Base-by-base conservation (phyloP, 2,329 filamentous ascomycete species). In the Kalmusia sp. region DNA sequence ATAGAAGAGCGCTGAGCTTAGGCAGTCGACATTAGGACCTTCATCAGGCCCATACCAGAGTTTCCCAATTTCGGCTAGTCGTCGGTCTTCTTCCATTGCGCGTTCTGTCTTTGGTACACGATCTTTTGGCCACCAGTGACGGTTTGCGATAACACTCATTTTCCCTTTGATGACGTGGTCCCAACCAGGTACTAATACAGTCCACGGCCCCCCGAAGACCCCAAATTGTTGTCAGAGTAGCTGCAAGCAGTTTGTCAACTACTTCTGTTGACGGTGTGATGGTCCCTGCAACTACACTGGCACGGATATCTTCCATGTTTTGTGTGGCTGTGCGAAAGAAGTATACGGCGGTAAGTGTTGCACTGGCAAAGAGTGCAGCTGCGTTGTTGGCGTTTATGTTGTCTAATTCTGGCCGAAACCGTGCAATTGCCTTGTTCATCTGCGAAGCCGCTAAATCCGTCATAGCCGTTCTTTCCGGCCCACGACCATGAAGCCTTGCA, bases 341-440 rank as follows among this genome's bases (percentile, higher is more conserved):
- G 40, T 70, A 74, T 1, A 73, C 67, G 3, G 67, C 68, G 3
- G 68, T 70, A 2, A 74, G 54, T 1, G 70, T 72, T 4, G 63
- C 61, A 54, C 58, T 67, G 2, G 49, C 76, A 30, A 70, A 79
- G 12, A 79, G 64, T 1, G 78, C 77, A 11, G 77, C 75, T 31
- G 74, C 76, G 39, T 78, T 78, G 1, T 72, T 66, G 3, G 73
- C 64, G 2, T 75, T 74, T 15, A 80, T 70, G 12, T 75, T 66
- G 12, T 63, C 57, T 6, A 74, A 50, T 19, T 61, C 63, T 0
- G 55, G 37, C 3, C 71, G 64, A 34, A 74, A 73, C 2, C 49
- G 55, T n/a, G 57, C 45, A 7, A 74, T 43, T 2, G 68, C 66
- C 48, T 68, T 67, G 54, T 74, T 73, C 68, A 74, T 71, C 8